Conservation (phyloP, 179 eudicot genomes). For the Pouteria campechiana region DNA sequence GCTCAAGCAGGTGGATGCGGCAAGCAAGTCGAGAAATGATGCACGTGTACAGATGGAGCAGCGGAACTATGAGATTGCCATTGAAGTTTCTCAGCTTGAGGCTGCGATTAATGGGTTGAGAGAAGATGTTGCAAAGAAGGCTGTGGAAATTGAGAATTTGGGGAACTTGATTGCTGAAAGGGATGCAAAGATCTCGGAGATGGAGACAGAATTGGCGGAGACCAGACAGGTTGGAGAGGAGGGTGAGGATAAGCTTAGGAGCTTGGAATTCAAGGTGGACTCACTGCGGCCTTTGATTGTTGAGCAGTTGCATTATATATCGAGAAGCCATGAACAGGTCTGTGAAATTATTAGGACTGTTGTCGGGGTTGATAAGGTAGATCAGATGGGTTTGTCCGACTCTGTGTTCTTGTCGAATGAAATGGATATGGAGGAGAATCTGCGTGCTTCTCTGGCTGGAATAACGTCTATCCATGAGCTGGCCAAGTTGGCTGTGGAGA, state of each 20-base stretch:
- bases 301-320: slow-evolving; percentile 58
- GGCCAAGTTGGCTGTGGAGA: slow-evolving; percentile 41
- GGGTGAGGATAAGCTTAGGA: slow-evolving; percentile 36
- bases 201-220: slow-evolving; percentile 42
- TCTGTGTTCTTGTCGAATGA: slow-evolving; percentile 77
- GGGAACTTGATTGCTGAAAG: slow-evolving; percentile 50
- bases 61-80: slow-evolving; percentile 90
- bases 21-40: slow-evolving; percentile 56
- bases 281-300: slow-evolving; percentile 59
- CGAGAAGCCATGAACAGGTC: slow-evolving; percentile 66
- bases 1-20: slow-evolving; percentile 45
- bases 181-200: slow-evolving; percentile 34
- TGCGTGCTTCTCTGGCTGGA: slow-evolving; percentile 85
- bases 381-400: slow-evolving; percentile 64
- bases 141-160: slow-evolving; percentile 35
- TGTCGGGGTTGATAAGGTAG: slow-evolving; percentile 53
- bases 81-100: slow-evolving; percentile 94
- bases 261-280: slow-evolving; percentile 45
- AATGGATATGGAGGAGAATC: slow-evolving; percentile 81
- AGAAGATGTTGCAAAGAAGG: slow-evolving; percentile 55
- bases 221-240: slow-evolving; percentile 43
- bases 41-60: slow-evolving; percentile 77
- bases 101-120: slow-evolving; percentile 61
- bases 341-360: slow-evolving; percentile 55
- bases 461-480: slow-evolving; percentile 70